Base-by-base conservation (phyloP, 371 early-diverging fungal species). In the Actinomortierella ambigua region DNA sequence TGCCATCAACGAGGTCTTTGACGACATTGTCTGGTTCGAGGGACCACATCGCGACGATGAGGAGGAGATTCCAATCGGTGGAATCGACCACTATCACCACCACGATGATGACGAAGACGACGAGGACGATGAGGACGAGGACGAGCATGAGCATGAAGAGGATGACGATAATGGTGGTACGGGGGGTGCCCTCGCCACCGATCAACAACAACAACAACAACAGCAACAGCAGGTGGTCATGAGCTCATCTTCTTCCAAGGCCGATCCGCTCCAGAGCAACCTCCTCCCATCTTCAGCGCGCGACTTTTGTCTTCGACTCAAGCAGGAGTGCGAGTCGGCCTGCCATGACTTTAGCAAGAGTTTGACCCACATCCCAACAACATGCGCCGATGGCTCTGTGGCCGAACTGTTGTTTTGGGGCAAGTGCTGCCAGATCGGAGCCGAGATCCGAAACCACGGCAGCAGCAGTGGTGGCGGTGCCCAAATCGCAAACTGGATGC, bases 341-440 rank as follows among this genome's bases (percentile, higher is more conserved):
- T 69, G 69, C 28, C 64, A 57, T 27, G 61, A 63, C 18, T 60
- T 69, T 40, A 49, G 14, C 2, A 41, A 64, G 1, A 50, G 41
- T 6, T 50, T 69, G 6, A 28, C 34, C 34, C 58, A 64, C 50
- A 48, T 69, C 9, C 49, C 70, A 9, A 60, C 54, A 3, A 50
- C 61, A 4, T 69, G 70, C 43, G 55, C 29, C 17, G 44, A 57
- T 15, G 70, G 65, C 8, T 57, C 61, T 46, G 56, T 69, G 27
- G 65, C 70, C 40, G 70, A 69, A 42, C 50, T 69, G 17, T 43
- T 69, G 27, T 53, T 69, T 42, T 69, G 70, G 70, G 70, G 70
- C 1, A 52, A 39, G 55, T 69, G 70, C 15, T 69, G 70, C 43
- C 61, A 69, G 51, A 28, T 69, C 18, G 65, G 70, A 1, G 34